Evolutionary conservation across 176 grass and related monocot species (phyloP).

Genomic region (Musa itinerans): DNA sequence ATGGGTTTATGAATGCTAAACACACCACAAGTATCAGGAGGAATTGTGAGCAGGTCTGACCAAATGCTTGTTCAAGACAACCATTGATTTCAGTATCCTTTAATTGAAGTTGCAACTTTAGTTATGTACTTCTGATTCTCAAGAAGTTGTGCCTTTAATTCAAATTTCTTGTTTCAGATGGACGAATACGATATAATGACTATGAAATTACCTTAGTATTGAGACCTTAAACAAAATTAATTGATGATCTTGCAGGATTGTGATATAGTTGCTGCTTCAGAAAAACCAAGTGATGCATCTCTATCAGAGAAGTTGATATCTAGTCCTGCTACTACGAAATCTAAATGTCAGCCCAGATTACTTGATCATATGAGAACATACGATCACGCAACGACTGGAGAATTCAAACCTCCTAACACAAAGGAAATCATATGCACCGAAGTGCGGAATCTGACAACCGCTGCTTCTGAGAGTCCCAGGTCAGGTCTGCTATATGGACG

Average conservation of each 20-base stretch:
- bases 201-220: not conserved
- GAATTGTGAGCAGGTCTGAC: no score
- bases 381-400: not conserved
- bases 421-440: not conserved
- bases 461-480: not conserved
- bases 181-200: no score
- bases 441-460: not conserved
- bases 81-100: no score
- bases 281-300: conserved; percentile 22
- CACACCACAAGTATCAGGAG: no score
- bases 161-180: no score
- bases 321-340: not conserved
- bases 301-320: not conserved
- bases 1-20: no score
- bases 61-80: no score
- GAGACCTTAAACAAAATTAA: not conserved
- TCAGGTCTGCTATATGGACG: not conserved
- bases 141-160: no score
- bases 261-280: conserved; percentile 35
- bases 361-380: not conserved
- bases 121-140: no score
- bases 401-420: not conserved
- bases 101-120: no score
- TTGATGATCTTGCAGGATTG: conserved; percentile 31
- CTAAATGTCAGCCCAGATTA: not conserved